phyloP scores from a whole-genome alignment of 768 basidiomycete genomes.

The Aureoboletus auriporus region DNA sequence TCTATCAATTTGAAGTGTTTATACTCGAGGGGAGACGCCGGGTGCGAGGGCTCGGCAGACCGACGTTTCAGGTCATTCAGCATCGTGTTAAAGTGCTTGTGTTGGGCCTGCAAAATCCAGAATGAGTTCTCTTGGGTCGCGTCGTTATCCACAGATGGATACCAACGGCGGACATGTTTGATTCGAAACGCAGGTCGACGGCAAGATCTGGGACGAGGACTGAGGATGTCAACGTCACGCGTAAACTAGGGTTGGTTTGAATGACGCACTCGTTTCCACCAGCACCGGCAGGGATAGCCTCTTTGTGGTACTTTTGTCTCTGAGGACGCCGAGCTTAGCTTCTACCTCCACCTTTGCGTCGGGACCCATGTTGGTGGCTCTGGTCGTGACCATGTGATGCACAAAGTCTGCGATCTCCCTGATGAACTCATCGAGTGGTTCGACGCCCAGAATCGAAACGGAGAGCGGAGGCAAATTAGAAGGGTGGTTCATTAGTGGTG shows the following conservation, averaged over 20 bases:
- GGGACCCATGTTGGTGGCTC: constrained; percentile 47
- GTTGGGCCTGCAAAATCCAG: constrained; percentile 59
- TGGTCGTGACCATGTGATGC: constrained; percentile 60
- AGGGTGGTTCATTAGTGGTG: constrained; percentile 24
- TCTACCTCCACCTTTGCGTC: constrained; percentile 71
- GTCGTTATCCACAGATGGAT: constrained; percentile 5
- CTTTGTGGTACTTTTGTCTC: constrained; percentile 50
- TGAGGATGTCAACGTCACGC: constrained; percentile 29
- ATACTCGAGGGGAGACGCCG: constrained; percentile 63
- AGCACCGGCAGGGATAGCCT: constrained; percentile 68
- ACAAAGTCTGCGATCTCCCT: constrained; percentile 89
- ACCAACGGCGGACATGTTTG: constrained; percentile 87
- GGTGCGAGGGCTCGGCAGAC: constrained; percentile 48
- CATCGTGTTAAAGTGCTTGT: constrained; percentile 79
- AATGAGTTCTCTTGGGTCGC: constrained; percentile 9
- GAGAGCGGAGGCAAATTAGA: constrained; percentile 58
- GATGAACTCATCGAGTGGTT: constrained; percentile 92
- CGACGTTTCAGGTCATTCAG: constrained; percentile 77
- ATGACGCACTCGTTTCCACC: constrained; percentile 76
- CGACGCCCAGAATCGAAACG: constrained; percentile 80
- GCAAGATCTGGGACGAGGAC: constrained; percentile 59
- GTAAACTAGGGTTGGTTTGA: neutral
- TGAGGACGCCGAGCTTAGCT: constrained; percentile 81
- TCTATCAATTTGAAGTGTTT: constrained; percentile 76
- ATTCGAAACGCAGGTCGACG: constrained; percentile 74